Evolutionary conservation across 805 yeast genomes (phyloP).

Genomic region (Sugiyamaella lignohabitans): DNA sequence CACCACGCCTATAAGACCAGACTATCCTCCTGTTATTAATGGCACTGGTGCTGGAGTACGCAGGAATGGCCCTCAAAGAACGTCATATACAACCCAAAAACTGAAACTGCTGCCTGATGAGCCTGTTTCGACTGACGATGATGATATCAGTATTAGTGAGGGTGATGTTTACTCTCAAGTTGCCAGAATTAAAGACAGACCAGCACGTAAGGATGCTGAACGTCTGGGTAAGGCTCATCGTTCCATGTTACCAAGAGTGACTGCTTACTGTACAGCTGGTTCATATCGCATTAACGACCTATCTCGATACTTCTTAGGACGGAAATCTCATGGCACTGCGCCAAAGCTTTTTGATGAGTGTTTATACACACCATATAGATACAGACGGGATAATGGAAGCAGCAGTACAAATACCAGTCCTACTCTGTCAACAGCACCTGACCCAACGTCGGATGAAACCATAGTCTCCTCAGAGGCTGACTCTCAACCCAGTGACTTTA

Average conservation of each 20-base stretch:
- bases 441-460: no score
- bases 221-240: conserved; percentile 81
- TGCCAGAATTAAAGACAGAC: conserved; percentile 71
- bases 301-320: conserved; percentile 75
- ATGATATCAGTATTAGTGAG: conserved; percentile 32
- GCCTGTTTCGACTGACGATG: conserved; percentile 14
- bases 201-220: conserved; percentile 92
- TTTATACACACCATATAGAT: conserved; percentile 79
- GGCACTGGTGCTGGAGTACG: conserved; percentile 3
- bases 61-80: conserved; percentile 46
- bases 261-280: conserved; percentile 95
- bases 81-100: conserved; percentile 84
- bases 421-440: neutral
- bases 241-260: conserved; percentile 81
- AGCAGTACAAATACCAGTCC: neutral
- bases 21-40: neutral
- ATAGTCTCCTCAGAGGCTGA: neutral
- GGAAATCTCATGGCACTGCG: conserved; percentile 51
- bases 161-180: conserved; percentile 77
- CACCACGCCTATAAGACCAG: neutral
- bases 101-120: conserved; percentile 76
- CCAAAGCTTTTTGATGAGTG: conserved; percentile 94
- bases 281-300: conserved; percentile 85
- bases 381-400: conserved; percentile 22
- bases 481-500: conserved; percentile 28